A percentile compares a stretch with the other conserved stretches of the same genome.
Evolutionary conservation across 768 basidiomycete species (phyloP).

Genomic region (Heimioporus sp.): DNA sequence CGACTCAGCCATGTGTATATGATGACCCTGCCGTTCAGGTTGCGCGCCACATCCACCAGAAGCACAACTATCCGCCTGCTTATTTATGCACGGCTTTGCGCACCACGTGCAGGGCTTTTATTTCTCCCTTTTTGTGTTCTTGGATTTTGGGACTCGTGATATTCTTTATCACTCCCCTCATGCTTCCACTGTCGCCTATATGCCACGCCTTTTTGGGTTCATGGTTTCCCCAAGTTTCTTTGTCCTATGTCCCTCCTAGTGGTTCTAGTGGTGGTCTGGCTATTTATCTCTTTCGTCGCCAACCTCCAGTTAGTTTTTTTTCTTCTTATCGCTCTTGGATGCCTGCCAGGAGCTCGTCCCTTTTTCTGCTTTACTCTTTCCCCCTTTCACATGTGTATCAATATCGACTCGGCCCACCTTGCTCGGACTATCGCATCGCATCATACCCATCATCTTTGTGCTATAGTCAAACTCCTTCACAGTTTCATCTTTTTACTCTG

Average conservation of each 20-base stretch:
- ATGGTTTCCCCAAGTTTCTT: conserved; percentile 18
- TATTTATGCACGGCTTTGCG: conserved; percentile 32
- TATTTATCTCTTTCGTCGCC: conserved; percentile 17
- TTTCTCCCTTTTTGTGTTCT: conserved; percentile 37
- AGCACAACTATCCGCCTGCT: conserved; percentile 26
- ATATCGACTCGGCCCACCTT: conserved; percentile 29
- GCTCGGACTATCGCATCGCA: conserved; percentile 33
- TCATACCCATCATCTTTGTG: conserved; percentile 29
- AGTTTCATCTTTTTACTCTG: neutral
- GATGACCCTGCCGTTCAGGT: conserved; percentile 23
- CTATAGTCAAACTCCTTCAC: conserved; percentile 12
- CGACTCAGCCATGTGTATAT: conserved; percentile 34
- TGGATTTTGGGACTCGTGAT: conserved; percentile 40
- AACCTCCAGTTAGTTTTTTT: conserved; percentile 1
- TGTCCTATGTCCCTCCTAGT: conserved; percentile 28
- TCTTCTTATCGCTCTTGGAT: neutral
- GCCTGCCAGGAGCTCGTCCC: neutral
- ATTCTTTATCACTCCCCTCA: conserved; percentile 18
- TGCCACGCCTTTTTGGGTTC: conserved; percentile 23
- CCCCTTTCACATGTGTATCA: conserved; percentile 25
- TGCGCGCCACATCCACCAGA: conserved; percentile 21
- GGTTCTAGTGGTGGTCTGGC: conserved; percentile 13
- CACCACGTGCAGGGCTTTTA: conserved; percentile 23
- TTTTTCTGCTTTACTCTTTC: neutral
- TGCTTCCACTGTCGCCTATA: conserved; percentile 15